These are phyloP conservation scores for Ottelia alismoides DNA, from an alignment of 106 monocot species.

Conservation along the genomic window DNA sequence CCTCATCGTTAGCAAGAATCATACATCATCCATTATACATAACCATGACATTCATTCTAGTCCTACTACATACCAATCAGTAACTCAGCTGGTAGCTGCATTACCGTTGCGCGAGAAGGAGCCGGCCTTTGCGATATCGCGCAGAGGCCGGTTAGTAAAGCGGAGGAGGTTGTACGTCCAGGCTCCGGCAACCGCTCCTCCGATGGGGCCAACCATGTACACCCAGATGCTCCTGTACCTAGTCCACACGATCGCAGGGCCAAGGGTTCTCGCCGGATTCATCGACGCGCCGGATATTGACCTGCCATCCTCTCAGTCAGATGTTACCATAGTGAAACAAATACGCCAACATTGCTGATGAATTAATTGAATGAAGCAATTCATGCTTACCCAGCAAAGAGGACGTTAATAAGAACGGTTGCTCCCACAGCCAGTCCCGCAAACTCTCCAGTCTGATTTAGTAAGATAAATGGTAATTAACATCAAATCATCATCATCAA, in stretches of 20 bases:
- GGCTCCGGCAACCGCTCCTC: constrained; percentile 45
- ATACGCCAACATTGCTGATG: no score
- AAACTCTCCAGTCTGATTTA: constrained; percentile 80
- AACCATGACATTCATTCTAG: no score
- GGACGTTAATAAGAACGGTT: constrained; percentile 51
- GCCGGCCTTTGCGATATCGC: constrained; percentile 58
- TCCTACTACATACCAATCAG: no score
- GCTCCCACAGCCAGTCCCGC: constrained; percentile 72
- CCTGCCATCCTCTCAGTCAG: no score
- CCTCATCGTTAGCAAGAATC: no score
- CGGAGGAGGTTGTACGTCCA: constrained; percentile 73
- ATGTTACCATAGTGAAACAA: no score
- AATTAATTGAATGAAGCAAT: no score
- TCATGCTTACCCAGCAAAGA: constrained; percentile 49
- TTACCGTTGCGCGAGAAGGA: constrained; percentile 62
- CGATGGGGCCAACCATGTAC: constrained; percentile 40
- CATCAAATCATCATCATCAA: no score
- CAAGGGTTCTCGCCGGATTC: constrained; percentile 73
- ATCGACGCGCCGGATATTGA: constrained; percentile 82
- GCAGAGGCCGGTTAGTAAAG: constrained; percentile 52
- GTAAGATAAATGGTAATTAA: no score
- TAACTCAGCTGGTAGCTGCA: no score
- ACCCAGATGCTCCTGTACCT: constrained; percentile 57
- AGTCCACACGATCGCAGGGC: constrained; percentile 41
- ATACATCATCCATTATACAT: no score